Evolutionary conservation across 768 basidiomycete species (phyloP).

Genomic region (Boletus subcaerulescens): DNA sequence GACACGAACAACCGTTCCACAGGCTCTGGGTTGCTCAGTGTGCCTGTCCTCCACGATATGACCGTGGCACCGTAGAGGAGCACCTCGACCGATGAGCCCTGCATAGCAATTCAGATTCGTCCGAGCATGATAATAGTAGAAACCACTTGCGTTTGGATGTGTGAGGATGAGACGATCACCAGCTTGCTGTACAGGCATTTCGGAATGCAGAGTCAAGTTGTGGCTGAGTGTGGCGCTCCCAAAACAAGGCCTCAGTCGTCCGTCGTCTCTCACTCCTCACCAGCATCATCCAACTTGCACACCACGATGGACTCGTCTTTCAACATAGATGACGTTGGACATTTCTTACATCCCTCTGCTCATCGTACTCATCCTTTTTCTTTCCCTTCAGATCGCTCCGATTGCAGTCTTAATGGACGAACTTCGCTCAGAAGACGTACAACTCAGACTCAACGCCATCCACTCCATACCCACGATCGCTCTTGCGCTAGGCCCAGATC

Average conservation of each 20-base stretch:
- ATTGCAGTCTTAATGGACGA: constrained; percentile 98
- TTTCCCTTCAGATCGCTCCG: constrained; percentile 69
- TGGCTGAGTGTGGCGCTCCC: constrained; percentile 22
- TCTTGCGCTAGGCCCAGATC: constrained; percentile 90
- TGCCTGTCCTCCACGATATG: constrained; percentile 75
- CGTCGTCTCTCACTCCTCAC: background rate
- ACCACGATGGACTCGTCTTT: constrained; percentile 64
- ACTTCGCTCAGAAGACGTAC: constrained; percentile 95
- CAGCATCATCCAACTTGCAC: background rate
- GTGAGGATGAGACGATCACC: constrained; percentile 46
- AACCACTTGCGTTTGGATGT: constrained; percentile 55
- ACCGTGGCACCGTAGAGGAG: constrained; percentile 84
- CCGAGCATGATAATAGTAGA: background rate
- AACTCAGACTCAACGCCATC: constrained; percentile 93
- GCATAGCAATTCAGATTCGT: background rate
- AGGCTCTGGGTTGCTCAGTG: constrained; percentile 33
- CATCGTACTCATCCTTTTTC: constrained; percentile 12
- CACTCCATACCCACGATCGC: constrained; percentile 98
- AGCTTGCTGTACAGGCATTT: constrained; percentile 56
- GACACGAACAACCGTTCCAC: constrained; percentile 81
- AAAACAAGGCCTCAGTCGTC: constrained; percentile 9
- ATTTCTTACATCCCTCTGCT: background rate
- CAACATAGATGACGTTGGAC: constrained; percentile 65
- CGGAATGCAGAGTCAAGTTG: background rate
- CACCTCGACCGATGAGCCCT: constrained; percentile 68